These are phyloP conservation scores for Tetrahymena elliotti DNA, from an alignment of 73 alveolate species.

Conservation along the genomic window DNA sequence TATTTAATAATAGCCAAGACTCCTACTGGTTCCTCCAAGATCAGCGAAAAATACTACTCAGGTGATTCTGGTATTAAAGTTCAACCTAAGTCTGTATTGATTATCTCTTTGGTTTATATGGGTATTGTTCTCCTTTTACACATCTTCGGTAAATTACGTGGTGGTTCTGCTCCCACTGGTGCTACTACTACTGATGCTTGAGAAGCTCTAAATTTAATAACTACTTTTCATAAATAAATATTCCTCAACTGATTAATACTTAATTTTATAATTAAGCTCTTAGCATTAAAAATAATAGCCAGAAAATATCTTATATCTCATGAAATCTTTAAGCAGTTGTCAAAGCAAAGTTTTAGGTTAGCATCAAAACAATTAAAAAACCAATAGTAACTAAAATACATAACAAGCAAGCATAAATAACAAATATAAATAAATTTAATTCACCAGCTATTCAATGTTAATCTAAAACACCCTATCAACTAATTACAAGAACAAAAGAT, in stretches of 20 bases:
- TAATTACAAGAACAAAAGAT: background rate
- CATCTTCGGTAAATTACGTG: slow-evolving; percentile 54
- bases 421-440: background rate
- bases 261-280: background rate
- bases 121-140: slow-evolving; percentile 67
- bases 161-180: slow-evolving; percentile 20
- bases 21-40: background rate
- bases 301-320: background rate
- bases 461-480: background rate
- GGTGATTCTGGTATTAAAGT: slow-evolving; percentile 22
- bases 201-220: background rate
- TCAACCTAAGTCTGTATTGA: slow-evolving; percentile 57
- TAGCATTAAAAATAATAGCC: background rate
- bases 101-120: slow-evolving; percentile 48
- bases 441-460: background rate
- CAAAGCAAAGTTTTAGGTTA: background rate
- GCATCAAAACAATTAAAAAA: background rate
- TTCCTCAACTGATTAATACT: background rate
- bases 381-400: background rate
- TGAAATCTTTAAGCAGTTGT: background rate
- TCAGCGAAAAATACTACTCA: background rate
- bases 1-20: background rate
- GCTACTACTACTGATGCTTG: background rate
- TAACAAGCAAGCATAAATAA: background rate
- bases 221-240: background rate